phyloP scores from a whole-genome alignment of 116 monocot species.

The Zostera marina region DNA sequence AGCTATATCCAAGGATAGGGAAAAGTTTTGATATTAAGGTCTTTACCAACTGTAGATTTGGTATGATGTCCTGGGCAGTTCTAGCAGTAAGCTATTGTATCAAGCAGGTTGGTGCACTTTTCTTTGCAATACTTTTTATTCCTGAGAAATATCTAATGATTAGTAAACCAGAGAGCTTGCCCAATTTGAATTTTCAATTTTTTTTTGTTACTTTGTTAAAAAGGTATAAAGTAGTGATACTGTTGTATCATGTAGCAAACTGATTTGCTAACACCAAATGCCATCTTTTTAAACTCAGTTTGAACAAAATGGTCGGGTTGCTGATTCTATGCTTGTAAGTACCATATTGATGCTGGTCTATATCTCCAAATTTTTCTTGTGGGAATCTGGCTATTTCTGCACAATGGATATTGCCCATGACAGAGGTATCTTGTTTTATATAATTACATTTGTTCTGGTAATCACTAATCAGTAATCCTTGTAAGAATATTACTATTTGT shows the following conservation, averaged over 20 bases:
- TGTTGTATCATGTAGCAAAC: background rate
- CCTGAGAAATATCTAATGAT: too few species aligned
- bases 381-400: constrained; percentile 97
- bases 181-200: too few species aligned
- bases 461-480: background rate
- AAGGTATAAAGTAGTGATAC: background rate
- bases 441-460: too few species aligned
- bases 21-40: constrained; percentile 94
- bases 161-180: too few species aligned
- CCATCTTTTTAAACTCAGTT: constrained; percentile 30
- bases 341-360: constrained; percentile 81
- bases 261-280: background rate
- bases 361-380: constrained; percentile 95
- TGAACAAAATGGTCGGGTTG: constrained; percentile 60
- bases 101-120: constrained; percentile 54
- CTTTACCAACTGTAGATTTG: constrained; percentile 96
- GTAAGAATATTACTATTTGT: background rate
- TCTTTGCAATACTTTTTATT: background rate
- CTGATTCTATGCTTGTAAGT: constrained; percentile 93
- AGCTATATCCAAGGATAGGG: constrained; percentile 93
- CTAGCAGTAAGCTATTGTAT: constrained; percentile 93
- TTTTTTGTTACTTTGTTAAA: too few species aligned
- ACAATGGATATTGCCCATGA: constrained; percentile 99
- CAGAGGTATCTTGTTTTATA: constrained; percentile 36
- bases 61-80: constrained; percentile 99